Evolutionary conservation across 2,329 filamentous ascomycete species (phyloP).

Genomic region (Ascochyta lentis): DNA sequence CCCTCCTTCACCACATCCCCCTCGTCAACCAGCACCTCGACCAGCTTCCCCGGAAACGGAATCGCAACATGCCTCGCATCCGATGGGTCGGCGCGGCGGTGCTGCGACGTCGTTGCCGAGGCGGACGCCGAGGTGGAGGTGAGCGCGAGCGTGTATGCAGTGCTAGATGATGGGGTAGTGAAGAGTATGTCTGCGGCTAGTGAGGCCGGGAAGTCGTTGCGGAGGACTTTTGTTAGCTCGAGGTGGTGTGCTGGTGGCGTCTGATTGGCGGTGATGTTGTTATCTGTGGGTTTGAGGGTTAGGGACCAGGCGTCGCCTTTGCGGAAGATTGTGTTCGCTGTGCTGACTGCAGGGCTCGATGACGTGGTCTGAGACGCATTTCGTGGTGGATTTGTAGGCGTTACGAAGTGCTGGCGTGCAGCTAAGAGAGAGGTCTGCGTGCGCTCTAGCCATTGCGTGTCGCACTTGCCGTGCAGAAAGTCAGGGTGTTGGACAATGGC

Average conservation of each 20-base stretch:
- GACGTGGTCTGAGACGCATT: background rate
- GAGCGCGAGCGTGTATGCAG: conserved; percentile 55
- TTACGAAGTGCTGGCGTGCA: conserved; percentile 24
- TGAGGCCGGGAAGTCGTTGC: conserved; percentile 66
- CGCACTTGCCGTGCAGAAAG: conserved; percentile 57
- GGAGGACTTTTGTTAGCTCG: conserved; percentile 60
- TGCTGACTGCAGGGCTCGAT: conserved; percentile 9
- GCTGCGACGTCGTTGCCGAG: conserved; percentile 49
- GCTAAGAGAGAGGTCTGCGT: conserved; percentile 53
- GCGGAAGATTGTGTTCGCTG: conserved; percentile 57
- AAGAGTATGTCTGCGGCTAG: conserved; percentile 63
- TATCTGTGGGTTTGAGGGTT: conserved; percentile 47
- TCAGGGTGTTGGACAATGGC: conserved; percentile 60
- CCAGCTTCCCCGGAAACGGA: conserved; percentile 65
- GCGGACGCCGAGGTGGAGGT: conserved; percentile 53
- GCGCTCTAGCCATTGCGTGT: conserved; percentile 65
- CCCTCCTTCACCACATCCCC: conserved; percentile 62
- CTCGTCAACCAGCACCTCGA: conserved; percentile 64
- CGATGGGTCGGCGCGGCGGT: conserved; percentile 57
- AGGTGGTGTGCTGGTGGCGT: conserved; percentile 56
- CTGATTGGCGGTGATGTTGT: conserved; percentile 5
- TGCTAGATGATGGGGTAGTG: conserved; percentile 51
- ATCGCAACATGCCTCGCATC: conserved; percentile 62
- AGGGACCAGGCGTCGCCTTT: conserved; percentile 67
- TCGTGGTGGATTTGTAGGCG: background rate